A percentile compares a stretch with the other conserved stretches of the same genome.
Conservation (phyloP, 106 monocot genomes). For the Apostasia shenzhenica region DNA sequence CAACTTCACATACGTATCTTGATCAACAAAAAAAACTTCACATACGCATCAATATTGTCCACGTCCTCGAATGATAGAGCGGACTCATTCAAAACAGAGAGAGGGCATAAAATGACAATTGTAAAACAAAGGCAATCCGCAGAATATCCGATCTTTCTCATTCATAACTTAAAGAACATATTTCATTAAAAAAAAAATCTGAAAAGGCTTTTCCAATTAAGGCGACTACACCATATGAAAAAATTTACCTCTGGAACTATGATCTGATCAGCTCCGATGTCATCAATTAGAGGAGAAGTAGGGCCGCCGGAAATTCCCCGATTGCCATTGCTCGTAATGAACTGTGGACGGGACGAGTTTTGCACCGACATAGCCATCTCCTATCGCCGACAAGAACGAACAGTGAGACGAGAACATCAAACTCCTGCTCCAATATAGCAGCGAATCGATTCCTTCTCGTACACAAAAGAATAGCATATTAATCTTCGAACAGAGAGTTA, state of each 20-base stretch:
- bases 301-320: slow-evolving; percentile 17
- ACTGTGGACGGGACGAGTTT: slow-evolving; percentile 40
- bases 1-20: too few species aligned
- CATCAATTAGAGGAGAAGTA: slow-evolving; percentile 59
- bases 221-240: not conserved
- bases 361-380: slow-evolving; percentile 18
- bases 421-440: not conserved
- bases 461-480: slow-evolving; percentile 3
- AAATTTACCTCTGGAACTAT: slow-evolving; percentile 56
- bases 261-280: slow-evolving; percentile 60
- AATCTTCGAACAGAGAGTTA: not conserved
- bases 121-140: not conserved
- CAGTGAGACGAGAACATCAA: not conserved
- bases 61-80: too few species aligned
- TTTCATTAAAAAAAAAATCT: not conserved
- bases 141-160: not conserved
- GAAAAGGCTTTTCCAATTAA: not conserved
- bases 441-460: slow-evolving; percentile 4
- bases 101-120: not conserved
- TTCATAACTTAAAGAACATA: not conserved
- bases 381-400: not conserved
- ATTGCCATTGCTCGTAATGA: slow-evolving; percentile 56
- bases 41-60: too few species aligned
- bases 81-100: too few species aligned
- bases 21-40: too few species aligned